Percentiles rank a stretch among this genome's conserved stretches.
phyloP scores from a whole-genome alignment of 352 stramenopile genomes.

The Pythium monospermum region DNA sequence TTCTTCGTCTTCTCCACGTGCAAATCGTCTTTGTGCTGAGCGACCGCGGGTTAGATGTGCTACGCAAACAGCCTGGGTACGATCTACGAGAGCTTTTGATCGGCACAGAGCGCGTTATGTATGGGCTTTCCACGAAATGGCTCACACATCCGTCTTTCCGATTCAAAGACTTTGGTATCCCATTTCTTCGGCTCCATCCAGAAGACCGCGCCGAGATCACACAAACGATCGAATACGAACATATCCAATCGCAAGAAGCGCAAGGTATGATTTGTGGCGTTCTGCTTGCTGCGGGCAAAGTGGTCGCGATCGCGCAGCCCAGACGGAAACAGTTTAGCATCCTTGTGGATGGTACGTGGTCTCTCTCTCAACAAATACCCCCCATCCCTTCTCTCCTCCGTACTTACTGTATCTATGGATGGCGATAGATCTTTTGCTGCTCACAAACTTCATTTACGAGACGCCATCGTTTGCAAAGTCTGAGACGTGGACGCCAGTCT shows the following conservation, averaged over 20 bases:
- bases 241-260: constrained; percentile 9
- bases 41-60: constrained; percentile 50
- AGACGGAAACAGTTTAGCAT: constrained; percentile 62
- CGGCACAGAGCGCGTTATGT: constrained; percentile 51
- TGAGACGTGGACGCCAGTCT: constrained; percentile 74
- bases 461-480: constrained; percentile 50
- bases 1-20: constrained; percentile 43
- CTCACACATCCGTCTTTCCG: constrained; percentile 27
- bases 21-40: constrained; percentile 66
- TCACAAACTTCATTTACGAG: constrained; percentile 74
- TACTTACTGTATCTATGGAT: background rate
- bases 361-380: too few relatives aligned
- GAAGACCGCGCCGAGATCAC: constrained; percentile 38
- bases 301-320: constrained; percentile 55
- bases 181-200: constrained; percentile 41
- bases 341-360: constrained; percentile 50
- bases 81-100: constrained; percentile 66
- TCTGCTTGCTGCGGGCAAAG: constrained; percentile 35
- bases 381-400: too few relatives aligned
- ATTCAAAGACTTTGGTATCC: constrained; percentile 41
- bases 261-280: constrained; percentile 57
- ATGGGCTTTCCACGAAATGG: constrained; percentile 40
- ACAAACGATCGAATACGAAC: constrained; percentile 42
- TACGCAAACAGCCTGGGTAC: constrained; percentile 53
- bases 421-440: constrained; percentile 49